Evolutionary conservation across 345 rosid genomes (phyloP).

Genomic region (Citrus sinensis): DNA sequence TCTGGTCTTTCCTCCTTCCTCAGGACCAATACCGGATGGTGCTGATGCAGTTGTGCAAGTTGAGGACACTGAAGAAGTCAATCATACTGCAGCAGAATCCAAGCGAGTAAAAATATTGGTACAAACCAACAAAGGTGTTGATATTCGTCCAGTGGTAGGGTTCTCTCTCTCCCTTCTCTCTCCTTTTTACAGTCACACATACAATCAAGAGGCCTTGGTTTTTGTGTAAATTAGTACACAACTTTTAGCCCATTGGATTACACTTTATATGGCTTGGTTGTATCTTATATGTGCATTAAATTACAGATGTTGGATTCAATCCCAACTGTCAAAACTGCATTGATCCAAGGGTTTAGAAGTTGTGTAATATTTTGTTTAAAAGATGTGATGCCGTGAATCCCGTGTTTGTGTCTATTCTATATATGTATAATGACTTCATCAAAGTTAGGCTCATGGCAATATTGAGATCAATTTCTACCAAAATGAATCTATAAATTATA

Average conservation of each 20-base stretch:
- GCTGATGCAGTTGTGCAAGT: conserved; percentile 99
- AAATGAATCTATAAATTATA: too few relatives aligned
- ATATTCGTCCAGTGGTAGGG: conserved; percentile 95
- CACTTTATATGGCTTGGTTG: background rate
- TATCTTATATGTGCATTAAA: background rate
- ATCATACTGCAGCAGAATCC: conserved; percentile 26
- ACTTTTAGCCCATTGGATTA: background rate
- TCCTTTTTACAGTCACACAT: background rate
- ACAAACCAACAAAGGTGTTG: conserved; percentile 58
- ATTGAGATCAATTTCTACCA: background rate
- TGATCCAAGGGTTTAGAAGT: background rate
- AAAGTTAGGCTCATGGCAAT: background rate
- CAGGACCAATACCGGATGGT: conserved; percentile 96
- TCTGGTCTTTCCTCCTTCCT: conserved; percentile 2
- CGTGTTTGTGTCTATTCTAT: background rate
- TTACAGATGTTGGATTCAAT: background rate
- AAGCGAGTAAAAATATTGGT: conserved; percentile 66
- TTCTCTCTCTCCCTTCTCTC: background rate
- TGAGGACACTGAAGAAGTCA: conserved; percentile 67
- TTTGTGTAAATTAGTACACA: too few relatives aligned
- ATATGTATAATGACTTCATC: background rate
- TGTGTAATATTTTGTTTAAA: too few relatives aligned
- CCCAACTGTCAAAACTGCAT: background rate
- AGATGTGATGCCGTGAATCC: background rate
- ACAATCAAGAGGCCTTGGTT: background rate